phyloP scores from a whole-genome alignment of 2,329 filamentous ascomycete species.

The Exophiala oligosperma region DNA sequence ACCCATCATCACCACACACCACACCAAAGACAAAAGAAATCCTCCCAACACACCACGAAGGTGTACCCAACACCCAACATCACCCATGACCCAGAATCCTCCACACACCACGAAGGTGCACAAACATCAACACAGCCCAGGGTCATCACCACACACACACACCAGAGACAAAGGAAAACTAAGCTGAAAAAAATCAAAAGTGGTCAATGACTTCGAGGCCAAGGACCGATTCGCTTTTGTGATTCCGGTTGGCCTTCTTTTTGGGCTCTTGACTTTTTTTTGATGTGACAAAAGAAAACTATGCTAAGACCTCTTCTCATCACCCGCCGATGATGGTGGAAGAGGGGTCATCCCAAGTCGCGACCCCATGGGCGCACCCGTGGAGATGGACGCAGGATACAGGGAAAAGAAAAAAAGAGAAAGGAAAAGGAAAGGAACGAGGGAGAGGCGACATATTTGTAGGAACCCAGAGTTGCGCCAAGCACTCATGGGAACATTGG shows the following conservation, averaged over 20 bases:
- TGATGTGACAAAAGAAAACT: background rate
- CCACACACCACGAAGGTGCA: background rate
- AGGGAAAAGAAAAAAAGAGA: background rate
- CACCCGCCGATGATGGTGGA: background rate
- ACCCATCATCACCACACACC: background rate
- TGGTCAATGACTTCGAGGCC: background rate
- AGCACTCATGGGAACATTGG: no score
- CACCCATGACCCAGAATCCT: background rate
- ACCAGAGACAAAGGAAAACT: background rate
- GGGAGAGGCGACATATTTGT: background rate
- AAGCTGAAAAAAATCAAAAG: background rate
- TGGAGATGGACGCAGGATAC: background rate
- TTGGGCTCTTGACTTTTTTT: background rate
- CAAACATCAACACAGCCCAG: background rate
- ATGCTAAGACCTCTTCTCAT: background rate
- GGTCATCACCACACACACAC: background rate
- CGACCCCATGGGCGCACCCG: background rate
- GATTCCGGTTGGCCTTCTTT: constrained; percentile 9
- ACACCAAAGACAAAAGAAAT: no score
- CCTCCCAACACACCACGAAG: no score
- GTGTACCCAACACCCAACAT: background rate
- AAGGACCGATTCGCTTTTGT: background rate
- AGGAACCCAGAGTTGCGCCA: no score
- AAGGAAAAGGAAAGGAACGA: background rate
- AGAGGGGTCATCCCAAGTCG: background rate